A percentile compares a stretch with the other conserved stretches of the same genome.
Conservation (phyloP, 345 rosid genomes). For the Aquilaria yunnanensis region DNA sequence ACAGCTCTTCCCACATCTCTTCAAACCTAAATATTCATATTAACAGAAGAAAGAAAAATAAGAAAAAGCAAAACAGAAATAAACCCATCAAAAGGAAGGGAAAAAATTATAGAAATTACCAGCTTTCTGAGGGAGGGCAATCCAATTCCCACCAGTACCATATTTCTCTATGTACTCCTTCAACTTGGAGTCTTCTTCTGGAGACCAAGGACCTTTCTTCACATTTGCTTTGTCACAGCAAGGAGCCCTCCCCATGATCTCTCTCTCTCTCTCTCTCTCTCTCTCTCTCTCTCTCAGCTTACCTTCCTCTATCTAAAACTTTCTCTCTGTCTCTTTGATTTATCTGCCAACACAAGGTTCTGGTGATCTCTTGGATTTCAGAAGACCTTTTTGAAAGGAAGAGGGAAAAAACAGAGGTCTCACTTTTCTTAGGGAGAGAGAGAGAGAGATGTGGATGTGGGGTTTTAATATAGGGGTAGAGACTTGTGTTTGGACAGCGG, state of each 20-base stretch:
- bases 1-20: slow-evolving; percentile 98
- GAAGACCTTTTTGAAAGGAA: slow-evolving; percentile 10
- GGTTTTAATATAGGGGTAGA: slow-evolving; percentile 18
- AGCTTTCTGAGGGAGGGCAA: slow-evolving; percentile 88
- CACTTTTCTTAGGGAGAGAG: slow-evolving; percentile 14
- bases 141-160: slow-evolving; percentile 97
- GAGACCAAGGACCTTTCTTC: slow-evolving; percentile 97
- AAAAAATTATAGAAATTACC: slow-evolving; percentile 31
- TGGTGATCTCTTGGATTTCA: slow-evolving; percentile 17
- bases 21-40: slow-evolving; percentile 40
- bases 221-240: slow-evolving; percentile 95
- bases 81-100: background rate
- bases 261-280: slow-evolving; percentile 14
- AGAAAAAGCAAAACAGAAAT: background rate
- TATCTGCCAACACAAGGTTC: background rate
- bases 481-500: slow-evolving; percentile 2
- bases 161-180: slow-evolving; percentile 69
- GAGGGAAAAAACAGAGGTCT: slow-evolving; percentile 11
- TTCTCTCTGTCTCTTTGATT: slow-evolving; percentile 9
- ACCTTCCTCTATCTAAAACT: too few relatives aligned
- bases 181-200: slow-evolving; percentile 91
- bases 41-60: slow-evolving; percentile 7
- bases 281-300: slow-evolving; percentile 10
- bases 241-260: slow-evolving; percentile 89
- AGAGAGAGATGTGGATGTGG: background rate